These are phyloP conservation scores for Petasospora fabianii DNA, from an alignment of 1,139 yeast species.

Conservation along the genomic window DNA sequence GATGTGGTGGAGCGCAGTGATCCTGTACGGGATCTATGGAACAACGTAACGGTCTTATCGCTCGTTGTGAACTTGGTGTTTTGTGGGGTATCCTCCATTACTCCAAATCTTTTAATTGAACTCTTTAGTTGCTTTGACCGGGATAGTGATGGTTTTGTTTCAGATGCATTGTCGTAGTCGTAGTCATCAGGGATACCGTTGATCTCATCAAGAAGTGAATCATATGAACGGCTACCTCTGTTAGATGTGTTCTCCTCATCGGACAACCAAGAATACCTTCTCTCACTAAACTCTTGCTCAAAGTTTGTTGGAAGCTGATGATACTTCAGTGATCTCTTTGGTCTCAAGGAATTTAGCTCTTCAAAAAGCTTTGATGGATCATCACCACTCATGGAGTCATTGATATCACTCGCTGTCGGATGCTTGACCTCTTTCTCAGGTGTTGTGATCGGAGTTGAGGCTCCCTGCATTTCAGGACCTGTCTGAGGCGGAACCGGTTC, in stretches of 20 bases:
- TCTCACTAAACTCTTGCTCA: constrained; percentile 24
- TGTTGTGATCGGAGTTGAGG: background rate
- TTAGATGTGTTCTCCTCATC: constrained; percentile 30
- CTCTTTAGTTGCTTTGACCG: constrained; percentile 23
- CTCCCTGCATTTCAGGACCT: too few relatives aligned
- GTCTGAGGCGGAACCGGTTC: too few relatives aligned
- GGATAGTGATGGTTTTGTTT: constrained; percentile 1
- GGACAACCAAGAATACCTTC: constrained; percentile 38
- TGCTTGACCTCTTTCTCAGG: background rate
- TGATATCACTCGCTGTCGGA: too few relatives aligned
- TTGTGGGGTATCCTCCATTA: constrained; percentile 28
- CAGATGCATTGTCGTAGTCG: constrained; percentile 39
- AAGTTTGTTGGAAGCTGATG: constrained; percentile 23
- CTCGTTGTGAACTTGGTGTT: constrained; percentile 48
- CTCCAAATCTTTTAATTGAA: constrained; percentile 19
- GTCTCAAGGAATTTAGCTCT: constrained; percentile 3
- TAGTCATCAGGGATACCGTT: constrained; percentile 57
- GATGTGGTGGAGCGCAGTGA: constrained; percentile 10
- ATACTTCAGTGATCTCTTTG: constrained; percentile 23
- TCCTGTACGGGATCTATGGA: constrained; percentile 26
- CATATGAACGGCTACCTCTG: constrained; percentile 18
- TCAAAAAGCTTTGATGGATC: constrained; percentile 1
- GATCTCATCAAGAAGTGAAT: constrained; percentile 26
- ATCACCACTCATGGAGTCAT: too few relatives aligned
- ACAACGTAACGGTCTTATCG: constrained; percentile 56